Percentiles rank a stretch among this genome's conserved stretches.
These are phyloP conservation scores for Syncephalastrum racemosum DNA, from an alignment of 371 early-diverging fungal species.

Conservation along the genomic window DNA sequence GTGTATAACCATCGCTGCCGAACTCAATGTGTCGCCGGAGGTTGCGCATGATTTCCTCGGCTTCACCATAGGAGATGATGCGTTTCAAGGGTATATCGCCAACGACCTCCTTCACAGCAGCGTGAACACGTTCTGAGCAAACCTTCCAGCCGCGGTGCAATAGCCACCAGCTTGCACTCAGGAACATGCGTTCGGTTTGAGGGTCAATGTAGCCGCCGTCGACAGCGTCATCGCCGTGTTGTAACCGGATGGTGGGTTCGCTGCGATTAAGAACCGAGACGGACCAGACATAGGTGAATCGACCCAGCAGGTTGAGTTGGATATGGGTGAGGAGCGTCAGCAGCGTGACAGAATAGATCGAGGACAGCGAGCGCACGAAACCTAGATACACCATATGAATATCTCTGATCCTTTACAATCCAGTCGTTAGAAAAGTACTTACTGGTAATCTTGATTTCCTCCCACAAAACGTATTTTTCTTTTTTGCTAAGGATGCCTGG, in stretches of 20 bases:
- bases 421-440: constrained; percentile 9
- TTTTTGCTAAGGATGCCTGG: constrained; percentile 46
- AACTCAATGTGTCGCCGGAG: constrained; percentile 35
- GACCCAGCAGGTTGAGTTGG: constrained; percentile 90
- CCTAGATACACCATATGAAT: not conserved
- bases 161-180: constrained; percentile 91
- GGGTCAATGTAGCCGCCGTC: constrained; percentile 43
- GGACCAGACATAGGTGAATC: constrained; percentile 90
- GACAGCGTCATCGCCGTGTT: constrained; percentile 40
- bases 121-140: constrained; percentile 63
- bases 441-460: constrained; percentile 84
- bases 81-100: constrained; percentile 44
- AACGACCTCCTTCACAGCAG: constrained; percentile 66
- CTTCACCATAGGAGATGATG: constrained; percentile 29
- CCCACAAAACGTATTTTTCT: constrained; percentile 81
- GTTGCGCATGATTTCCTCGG: constrained; percentile 23
- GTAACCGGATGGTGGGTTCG: constrained; percentile 51
- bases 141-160: constrained; percentile 86
- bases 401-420: not conserved
- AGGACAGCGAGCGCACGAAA: constrained; percentile 79
- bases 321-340: constrained; percentile 80
- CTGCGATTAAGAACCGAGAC: constrained; percentile 60
- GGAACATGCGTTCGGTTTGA: constrained; percentile 76
- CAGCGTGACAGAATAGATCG: constrained; percentile 80
- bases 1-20: constrained; percentile 29